Conservation (phyloP, 2,329 filamentous ascomycete genomes). For the Xylaria hypoxylon region DNA sequence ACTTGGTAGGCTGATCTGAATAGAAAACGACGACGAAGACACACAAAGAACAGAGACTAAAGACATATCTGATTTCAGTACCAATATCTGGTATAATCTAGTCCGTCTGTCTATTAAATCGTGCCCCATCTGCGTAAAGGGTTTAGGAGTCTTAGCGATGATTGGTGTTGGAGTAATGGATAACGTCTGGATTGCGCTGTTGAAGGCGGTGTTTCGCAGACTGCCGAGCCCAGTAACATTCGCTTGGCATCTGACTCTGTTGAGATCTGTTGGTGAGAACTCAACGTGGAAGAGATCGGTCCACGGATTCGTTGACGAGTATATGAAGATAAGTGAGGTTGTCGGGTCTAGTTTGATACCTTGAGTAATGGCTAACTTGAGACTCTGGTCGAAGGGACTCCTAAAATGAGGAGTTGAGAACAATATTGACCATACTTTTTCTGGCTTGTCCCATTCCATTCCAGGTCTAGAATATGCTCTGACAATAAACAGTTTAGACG, state of each 20-base stretch:
- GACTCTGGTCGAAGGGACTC: constrained; percentile 51
- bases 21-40: constrained; percentile 35
- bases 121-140: constrained; percentile 29
- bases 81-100: constrained; percentile 61
- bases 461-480: constrained; percentile 40
- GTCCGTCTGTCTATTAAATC: constrained; percentile 52
- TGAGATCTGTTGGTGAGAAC: constrained; percentile 40
- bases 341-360: constrained; percentile 34
- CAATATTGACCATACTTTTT: constrained; percentile 49
- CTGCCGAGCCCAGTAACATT: constrained; percentile 39
- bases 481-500: constrained; percentile 48
- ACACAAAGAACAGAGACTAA: constrained; percentile 55
- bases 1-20: constrained; percentile 37
- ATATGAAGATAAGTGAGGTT: constrained; percentile 45
- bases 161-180: constrained; percentile 40
- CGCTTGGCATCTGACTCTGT: constrained; percentile 42
- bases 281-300: constrained; percentile 46
- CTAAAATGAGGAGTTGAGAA: constrained; percentile 61
- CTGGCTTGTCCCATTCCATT: constrained; percentile 37
- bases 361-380: constrained; percentile 56
- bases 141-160: constrained; percentile 42
- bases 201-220: constrained; percentile 25
- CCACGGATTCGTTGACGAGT: constrained; percentile 44
- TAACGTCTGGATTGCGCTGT: constrained; percentile 39
- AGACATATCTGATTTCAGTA: constrained; percentile 57